Evolutionary conservation across 257 asterid genomes (phyloP).

Genomic region (Eucommia ulmoides): DNA sequence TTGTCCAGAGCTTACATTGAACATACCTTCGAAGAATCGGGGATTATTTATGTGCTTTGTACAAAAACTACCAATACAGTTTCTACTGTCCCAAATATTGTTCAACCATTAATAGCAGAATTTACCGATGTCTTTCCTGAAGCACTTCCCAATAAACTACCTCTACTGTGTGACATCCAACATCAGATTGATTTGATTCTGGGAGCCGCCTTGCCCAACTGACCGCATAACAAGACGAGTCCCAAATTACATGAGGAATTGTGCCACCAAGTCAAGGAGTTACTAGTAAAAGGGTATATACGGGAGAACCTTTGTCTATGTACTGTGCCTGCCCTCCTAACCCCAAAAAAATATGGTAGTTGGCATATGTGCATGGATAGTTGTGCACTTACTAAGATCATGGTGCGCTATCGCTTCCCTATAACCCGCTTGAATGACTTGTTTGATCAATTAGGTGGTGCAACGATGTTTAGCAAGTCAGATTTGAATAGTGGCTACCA

Average conservation of each 20-base stretch:
- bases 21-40: background rate
- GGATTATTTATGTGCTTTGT: background rate
- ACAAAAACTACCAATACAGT: background rate
- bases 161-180: background rate
- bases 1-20: background rate
- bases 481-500: background rate
- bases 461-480: background rate
- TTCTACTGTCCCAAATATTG: background rate
- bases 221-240: background rate
- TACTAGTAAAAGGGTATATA: background rate
- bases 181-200: background rate
- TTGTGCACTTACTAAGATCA: background rate
- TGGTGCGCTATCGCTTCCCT: background rate
- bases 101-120: background rate
- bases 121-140: background rate
- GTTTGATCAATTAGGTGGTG: background rate
- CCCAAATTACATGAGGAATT: background rate
- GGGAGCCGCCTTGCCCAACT: background rate
- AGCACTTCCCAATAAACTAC: background rate
- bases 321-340: background rate
- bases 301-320: background rate
- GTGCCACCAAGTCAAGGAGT: background rate
- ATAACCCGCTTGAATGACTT: background rate
- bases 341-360: background rate
- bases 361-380: background rate